These are phyloP conservation scores for Daphne laureola DNA, from an alignment of 441 rosid species.

Conservation along the genomic window DNA sequence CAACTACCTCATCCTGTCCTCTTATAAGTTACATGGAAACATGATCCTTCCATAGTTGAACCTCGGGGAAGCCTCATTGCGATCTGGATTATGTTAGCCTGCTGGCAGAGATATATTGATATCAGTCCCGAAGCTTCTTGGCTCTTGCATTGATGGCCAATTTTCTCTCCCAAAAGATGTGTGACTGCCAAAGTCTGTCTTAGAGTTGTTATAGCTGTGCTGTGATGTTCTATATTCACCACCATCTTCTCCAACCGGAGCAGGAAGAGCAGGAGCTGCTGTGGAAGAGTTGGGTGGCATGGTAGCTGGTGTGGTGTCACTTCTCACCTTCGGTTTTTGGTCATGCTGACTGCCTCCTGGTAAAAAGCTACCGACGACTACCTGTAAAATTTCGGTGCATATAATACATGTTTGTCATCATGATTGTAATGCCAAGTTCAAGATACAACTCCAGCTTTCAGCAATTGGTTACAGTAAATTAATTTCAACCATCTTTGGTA, in stretches of 20 bases:
- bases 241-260: constrained; percentile 26
- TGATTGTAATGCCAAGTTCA: too few species aligned
- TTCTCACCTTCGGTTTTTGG: constrained; percentile 60
- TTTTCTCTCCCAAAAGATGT: constrained; percentile 35
- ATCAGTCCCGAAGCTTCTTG: constrained; percentile 49
- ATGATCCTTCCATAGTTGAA: constrained; percentile 10
- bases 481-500: too few species aligned
- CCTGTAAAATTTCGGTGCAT: constrained; percentile 28
- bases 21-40: constrained; percentile 9
- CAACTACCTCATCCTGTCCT: constrained; percentile 14
- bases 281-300: constrained; percentile 19
- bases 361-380: constrained; percentile 84
- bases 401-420: too few species aligned
- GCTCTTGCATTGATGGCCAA: constrained; percentile 48
- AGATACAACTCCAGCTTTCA: too few species aligned
- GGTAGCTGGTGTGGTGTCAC: constrained; percentile 25
- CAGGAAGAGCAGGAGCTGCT: constrained; percentile 9
- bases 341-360: constrained; percentile 53
- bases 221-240: constrained; percentile 20
- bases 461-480: too few species aligned
- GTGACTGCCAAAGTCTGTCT: constrained; percentile 17
- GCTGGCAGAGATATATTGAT: constrained; percentile 67
- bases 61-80: constrained; percentile 7
- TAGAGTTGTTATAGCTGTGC: constrained; percentile 20
- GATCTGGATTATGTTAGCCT: constrained; percentile 19